These are phyloP conservation scores for Fusarium coicis DNA, from an alignment of 2,329 filamentous ascomycete species.

Conservation along the genomic window DNA sequence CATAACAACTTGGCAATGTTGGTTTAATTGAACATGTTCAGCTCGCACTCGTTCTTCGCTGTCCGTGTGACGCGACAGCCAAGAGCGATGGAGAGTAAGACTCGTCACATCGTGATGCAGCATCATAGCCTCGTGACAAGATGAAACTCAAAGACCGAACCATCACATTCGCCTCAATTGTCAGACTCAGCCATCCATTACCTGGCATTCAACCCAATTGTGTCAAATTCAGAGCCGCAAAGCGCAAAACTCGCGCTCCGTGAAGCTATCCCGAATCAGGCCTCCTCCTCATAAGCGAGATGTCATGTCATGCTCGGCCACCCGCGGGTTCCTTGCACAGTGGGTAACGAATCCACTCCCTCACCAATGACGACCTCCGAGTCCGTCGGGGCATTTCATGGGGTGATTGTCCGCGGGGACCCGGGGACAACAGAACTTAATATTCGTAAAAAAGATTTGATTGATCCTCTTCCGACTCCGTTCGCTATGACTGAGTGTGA, in stretches of 20 bases:
- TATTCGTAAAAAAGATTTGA: background rate
- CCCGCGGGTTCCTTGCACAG: slow-evolving; percentile 18
- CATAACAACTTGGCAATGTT: background rate
- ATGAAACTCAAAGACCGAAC: background rate
- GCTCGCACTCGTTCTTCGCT: background rate
- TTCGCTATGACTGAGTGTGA: background rate
- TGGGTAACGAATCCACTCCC: background rate
- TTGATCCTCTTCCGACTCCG: background rate
- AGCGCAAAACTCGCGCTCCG: background rate
- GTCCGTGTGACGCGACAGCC: background rate
- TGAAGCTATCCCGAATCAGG: background rate
- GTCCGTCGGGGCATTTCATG: slow-evolving; percentile 17
- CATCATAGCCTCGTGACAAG: background rate
- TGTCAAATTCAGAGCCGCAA: background rate
- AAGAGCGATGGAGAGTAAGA: background rate
- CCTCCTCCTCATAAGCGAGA: slow-evolving; percentile 16
- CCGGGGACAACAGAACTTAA: background rate
- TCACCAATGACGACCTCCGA: background rate
- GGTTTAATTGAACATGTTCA: background rate
- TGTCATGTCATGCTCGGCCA: slow-evolving; percentile 7
- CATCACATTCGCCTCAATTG: background rate
- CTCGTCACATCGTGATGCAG: background rate
- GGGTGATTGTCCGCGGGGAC: background rate
- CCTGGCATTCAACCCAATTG: fast-evolving
- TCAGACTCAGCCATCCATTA: background rate